Evolutionary conservation across 208 protist species (phyloP), one percentile per base, ranked within the genome.

Genomic region (Angomonas deanei): DNA sequence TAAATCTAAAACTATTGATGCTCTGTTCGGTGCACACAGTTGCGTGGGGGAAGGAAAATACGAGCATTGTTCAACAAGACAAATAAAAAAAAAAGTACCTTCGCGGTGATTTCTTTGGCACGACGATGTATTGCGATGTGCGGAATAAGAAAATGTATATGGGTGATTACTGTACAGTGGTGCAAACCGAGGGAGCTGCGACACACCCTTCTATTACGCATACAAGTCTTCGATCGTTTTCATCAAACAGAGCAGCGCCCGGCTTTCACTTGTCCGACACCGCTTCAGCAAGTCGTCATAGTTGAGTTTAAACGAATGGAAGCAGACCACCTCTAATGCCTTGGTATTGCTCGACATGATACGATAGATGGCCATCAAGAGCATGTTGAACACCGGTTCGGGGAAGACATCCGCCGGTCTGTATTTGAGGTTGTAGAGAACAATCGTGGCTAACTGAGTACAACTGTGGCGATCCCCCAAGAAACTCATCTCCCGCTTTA

Each of bases 361-460:
- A 13, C 74, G 68, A 36, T 86, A 75, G 1, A 90, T 65, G 3
- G 86, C 76, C 21, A 85, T 63, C 11, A 96, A 68, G 23, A 86
- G 27, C 86, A 93, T 92, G 60, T 90, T 88, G 19, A 86, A 70
- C 1, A 70, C 72, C 1, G 89, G 66, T 74, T 96, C 89, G 5
- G 70, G 50, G 55, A 90, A 54, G 27, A 71, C 39, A 23, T 71
- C 50, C 5, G 2, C 26, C 3, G 69, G 68, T 61, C 76, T 64
- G 26, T 64, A 50, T 5, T 58, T 59, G 31, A 96, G 32, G 48
- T 76, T 83, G 66, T 88, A 90, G 39, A 92, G 54, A 8, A 88
- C 28, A 17, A 96, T 57, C 21, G 80, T 92, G 5, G 73, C 42
- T 11, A 96, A 69, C 4, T 68, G 60, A 28, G 72, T 21, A 1